Conservation (phyloP, 352 stramenopile genomes). For the Pythium sp. region DNA sequence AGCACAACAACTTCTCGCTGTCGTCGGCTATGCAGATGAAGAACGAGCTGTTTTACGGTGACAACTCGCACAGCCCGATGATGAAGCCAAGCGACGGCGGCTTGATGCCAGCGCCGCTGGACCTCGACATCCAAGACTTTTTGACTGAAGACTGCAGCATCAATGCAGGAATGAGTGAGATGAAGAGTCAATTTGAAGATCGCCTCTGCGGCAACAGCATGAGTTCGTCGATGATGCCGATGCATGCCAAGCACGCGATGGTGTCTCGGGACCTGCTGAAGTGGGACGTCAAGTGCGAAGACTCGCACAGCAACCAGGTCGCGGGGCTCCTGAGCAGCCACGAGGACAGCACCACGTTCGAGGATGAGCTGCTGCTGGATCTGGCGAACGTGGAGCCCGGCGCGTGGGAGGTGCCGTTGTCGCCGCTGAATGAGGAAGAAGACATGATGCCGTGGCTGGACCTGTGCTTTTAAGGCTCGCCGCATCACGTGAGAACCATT, state of each 20-base stretch:
- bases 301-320: slow-evolving; percentile 22
- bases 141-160: slow-evolving; percentile 75
- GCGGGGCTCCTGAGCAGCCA: slow-evolving; percentile 22
- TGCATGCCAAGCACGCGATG: slow-evolving; percentile 51
- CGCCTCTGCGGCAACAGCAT: slow-evolving; percentile 23
- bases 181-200: slow-evolving; percentile 41
- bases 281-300: slow-evolving; percentile 37
- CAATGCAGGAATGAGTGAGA: slow-evolving; percentile 36
- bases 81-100: slow-evolving; percentile 28
- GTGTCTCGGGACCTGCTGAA: slow-evolving; percentile 73
- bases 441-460: slow-evolving; percentile 85
- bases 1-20: slow-evolving; percentile 34
- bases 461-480: slow-evolving; percentile 63
- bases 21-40: slow-evolving; percentile 42
- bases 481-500: slow-evolving; percentile 9
- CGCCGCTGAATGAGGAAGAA: slow-evolving; percentile 77
- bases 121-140: slow-evolving; percentile 82
- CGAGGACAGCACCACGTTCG: slow-evolving; percentile 44
- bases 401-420: slow-evolving; percentile 78
- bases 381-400: slow-evolving; percentile 72
- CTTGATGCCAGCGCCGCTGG: slow-evolving; percentile 30
- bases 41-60: slow-evolving; percentile 41
- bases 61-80: slow-evolving; percentile 18
- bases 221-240: slow-evolving; percentile 19
- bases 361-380: slow-evolving; percentile 69